Percentiles rank a stretch among this genome's conserved stretches.
These are phyloP conservation scores for Phialocephala sp. DNA, from an alignment of 2,329 filamentous ascomycete genomes.

Conservation along the genomic window DNA sequence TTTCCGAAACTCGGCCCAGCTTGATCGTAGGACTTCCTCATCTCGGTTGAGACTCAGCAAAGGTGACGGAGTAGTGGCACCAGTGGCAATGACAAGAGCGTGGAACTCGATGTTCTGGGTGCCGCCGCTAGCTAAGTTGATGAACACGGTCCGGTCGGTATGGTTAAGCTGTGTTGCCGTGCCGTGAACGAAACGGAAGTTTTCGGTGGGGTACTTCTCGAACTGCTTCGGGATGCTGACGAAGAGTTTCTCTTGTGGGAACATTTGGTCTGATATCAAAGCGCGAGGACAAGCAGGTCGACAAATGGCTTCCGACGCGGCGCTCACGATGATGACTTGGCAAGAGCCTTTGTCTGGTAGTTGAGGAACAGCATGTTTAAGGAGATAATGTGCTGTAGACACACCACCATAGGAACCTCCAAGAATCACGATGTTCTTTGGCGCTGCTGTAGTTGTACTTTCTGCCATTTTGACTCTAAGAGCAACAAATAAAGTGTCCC, in stretches of 20 bases:
- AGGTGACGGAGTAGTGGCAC: constrained; percentile 52
- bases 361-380: constrained; percentile 55
- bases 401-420: constrained; percentile 60
- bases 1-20: constrained; percentile 49
- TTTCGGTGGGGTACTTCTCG: constrained; percentile 45
- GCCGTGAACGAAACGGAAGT: constrained; percentile 52
- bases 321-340: constrained; percentile 51
- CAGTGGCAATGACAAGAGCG: constrained; percentile 56
- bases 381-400: constrained; percentile 57
- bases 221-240: constrained; percentile 47
- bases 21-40: constrained; percentile 42
- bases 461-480: neutral
- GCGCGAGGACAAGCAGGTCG: constrained; percentile 54
- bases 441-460: neutral
- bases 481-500: neutral
- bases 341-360: constrained; percentile 46
- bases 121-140: constrained; percentile 30
- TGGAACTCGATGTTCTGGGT: constrained; percentile 47
- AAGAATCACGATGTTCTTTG: constrained; percentile 52
- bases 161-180: constrained; percentile 47
- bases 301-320: constrained; percentile 49
- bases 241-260: constrained; percentile 53
- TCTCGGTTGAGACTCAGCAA: constrained; percentile 49
- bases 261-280: constrained; percentile 51
- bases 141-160: constrained; percentile 42